Evolutionary conservation across 306 rosid species (phyloP).

Genomic region (Erythrophleum fordii): DNA sequence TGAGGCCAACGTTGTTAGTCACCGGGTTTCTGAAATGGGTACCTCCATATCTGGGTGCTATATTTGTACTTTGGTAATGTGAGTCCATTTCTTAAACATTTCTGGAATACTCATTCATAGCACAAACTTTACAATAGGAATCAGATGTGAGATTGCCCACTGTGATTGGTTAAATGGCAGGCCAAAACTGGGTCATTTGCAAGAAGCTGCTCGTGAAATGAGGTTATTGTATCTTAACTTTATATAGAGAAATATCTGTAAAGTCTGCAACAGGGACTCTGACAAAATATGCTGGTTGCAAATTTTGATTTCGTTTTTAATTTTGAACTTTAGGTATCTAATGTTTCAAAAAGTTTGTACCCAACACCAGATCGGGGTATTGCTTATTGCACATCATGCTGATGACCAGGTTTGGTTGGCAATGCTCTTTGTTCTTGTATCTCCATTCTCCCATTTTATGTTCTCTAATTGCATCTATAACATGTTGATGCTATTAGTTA

Average conservation of each 20-base stretch:
- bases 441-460: slow-evolving; percentile 4
- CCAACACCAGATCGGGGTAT: slow-evolving; percentile 63
- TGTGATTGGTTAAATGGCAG: slow-evolving; percentile 85
- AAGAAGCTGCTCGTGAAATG: slow-evolving; percentile 94
- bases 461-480: slow-evolving; percentile 15
- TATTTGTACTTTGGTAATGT: slow-evolving; percentile 27
- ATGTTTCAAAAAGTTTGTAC: slow-evolving; percentile 76
- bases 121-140: slow-evolving; percentile 54
- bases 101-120: slow-evolving; percentile 31
- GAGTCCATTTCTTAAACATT: slow-evolving; percentile 17
- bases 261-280: slow-evolving; percentile 8
- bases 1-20: slow-evolving; percentile 69
- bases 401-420: slow-evolving; percentile 81
- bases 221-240: slow-evolving; percentile 50
- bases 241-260: neutral
- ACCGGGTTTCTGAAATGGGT: slow-evolving; percentile 79
- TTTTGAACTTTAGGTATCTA: slow-evolving; percentile 61
- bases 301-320: slow-evolving; percentile 8
- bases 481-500: neutral
- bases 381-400: slow-evolving; percentile 91
- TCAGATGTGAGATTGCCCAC: slow-evolving; percentile 68
- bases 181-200: slow-evolving; percentile 92
- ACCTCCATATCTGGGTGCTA: slow-evolving; percentile 17
- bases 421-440: neutral
- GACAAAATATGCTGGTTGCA: slow-evolving; percentile 31